These are phyloP conservation scores for Calonectria pseudoreteaudii DNA, from an alignment of 2,329 filamentous ascomycete genomes.

Conservation along the genomic window DNA sequence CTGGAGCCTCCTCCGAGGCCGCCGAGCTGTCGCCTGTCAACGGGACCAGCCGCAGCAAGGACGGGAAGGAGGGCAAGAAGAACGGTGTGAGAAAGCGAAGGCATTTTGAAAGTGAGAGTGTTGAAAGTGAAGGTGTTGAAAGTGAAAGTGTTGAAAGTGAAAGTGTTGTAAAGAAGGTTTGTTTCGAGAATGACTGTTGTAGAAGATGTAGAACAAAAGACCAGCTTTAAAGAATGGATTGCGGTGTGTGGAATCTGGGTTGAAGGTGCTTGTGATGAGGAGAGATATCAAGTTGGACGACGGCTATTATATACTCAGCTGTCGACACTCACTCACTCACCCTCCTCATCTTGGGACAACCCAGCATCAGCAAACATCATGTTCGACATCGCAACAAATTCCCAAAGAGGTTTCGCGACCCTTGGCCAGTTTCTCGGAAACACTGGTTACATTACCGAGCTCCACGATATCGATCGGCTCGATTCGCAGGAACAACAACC, in stretches of 20 bases:
- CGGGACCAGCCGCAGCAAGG: slow-evolving; percentile 38
- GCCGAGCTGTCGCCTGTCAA: slow-evolving; percentile 10
- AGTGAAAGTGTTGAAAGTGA: neutral
- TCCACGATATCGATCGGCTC: neutral
- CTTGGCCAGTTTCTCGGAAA: neutral
- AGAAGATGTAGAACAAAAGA: neutral
- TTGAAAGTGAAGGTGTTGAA: too few species aligned
- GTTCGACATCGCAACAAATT: slow-evolving; percentile 1
- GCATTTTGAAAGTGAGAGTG: slow-evolving; percentile 31
- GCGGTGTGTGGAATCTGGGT: neutral
- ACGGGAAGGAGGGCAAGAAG: slow-evolving; percentile 38
- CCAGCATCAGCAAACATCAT: neutral
- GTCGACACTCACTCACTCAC: neutral
- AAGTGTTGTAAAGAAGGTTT: neutral
- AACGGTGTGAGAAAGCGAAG: slow-evolving; percentile 25
- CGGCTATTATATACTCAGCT: neutral
- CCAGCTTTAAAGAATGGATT: neutral
- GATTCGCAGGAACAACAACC: neutral
- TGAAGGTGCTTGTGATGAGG: neutral
- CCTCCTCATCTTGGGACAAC: neutral
- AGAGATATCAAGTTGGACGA: neutral
- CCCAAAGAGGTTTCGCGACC: neutral
- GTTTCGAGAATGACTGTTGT: neutral
- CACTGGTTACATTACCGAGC: neutral
- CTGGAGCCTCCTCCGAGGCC: neutral